Percentiles rank a stretch among this genome's conserved stretches.
Conservation (phyloP, 371 early-diverging fungal species). For the Funneliformis caledonium region DNA sequence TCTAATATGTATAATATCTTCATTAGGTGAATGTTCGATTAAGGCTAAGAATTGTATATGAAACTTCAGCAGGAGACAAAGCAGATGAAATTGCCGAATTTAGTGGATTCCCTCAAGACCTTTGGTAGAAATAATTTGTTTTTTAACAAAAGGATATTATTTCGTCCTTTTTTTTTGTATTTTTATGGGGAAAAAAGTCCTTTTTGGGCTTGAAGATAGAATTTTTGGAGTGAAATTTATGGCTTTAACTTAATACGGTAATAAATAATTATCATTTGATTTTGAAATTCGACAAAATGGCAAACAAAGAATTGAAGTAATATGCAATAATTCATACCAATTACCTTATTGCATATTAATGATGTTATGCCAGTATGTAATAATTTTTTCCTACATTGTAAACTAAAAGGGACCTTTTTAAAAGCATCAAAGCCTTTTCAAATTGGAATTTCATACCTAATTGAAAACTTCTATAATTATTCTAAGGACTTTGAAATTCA, state of each 20-base stretch:
- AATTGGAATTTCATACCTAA: no score
- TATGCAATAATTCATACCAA: background rate
- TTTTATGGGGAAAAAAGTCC: background rate
- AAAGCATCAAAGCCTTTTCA: no score
- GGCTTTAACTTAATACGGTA: background rate
- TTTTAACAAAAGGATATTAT: background rate
- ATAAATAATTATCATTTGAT: background rate
- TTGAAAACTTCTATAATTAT: no score
- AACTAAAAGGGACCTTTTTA: no score
- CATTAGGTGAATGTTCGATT: conserved; percentile 71
- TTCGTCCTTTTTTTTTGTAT: background rate
- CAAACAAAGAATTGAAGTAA: background rate
- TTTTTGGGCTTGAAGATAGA: background rate
- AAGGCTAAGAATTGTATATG: conserved; percentile 75
- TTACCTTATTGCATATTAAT: no score
- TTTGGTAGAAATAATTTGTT: conserved; percentile 44
- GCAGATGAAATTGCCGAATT: conserved; percentile 81
- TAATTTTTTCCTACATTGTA: no score
- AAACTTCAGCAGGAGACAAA: conserved; percentile 56
- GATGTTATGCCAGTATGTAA: no score
- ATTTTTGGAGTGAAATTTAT: background rate
- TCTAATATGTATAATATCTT: background rate
- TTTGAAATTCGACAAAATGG: background rate
- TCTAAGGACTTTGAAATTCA: no score
- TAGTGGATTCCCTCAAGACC: conserved; percentile 71